phyloP scores from a whole-genome alignment of 2,329 filamentous ascomycete species.

The Aspergillus udagawae region DNA sequence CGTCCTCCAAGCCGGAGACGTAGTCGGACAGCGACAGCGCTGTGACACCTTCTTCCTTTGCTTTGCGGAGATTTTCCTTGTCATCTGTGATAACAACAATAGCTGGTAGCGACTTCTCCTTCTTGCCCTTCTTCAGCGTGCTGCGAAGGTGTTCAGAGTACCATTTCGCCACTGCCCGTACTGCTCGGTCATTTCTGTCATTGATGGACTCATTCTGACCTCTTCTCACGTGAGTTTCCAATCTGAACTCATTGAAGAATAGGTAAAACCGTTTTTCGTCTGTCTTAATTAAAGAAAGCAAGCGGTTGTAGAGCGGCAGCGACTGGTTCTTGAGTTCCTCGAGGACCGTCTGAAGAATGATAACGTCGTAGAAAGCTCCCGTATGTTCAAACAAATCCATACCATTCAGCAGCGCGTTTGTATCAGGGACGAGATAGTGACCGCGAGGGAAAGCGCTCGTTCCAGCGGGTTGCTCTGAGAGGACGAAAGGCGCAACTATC shows the following conservation, averaged over 20 bases:
- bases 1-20: conserved; percentile 77
- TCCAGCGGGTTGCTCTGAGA: conserved; percentile 82
- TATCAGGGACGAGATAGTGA: conserved; percentile 93
- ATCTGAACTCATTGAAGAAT: conserved; percentile 96
- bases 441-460: conserved; percentile 79
- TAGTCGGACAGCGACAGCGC: conserved; percentile 70
- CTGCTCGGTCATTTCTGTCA: conserved; percentile 90
- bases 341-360: conserved; percentile 91
- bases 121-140: conserved; percentile 52
- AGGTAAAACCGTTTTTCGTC: conserved; percentile 97
- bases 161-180: conserved; percentile 82
- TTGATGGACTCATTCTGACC: conserved; percentile 82
- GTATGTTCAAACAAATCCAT: conserved; percentile 97
- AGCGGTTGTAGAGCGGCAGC: conserved; percentile 87
- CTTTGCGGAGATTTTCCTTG: conserved; percentile 78
- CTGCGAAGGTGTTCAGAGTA: conserved; percentile 76
- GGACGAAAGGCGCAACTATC: conserved; percentile 73
- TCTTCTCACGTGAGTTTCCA: conserved; percentile 81
- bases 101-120: conserved; percentile 59
- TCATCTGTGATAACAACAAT: conserved; percentile 95
- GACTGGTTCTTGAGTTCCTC: conserved; percentile 95
- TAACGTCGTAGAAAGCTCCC: conserved; percentile 90
- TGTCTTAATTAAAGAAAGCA: conserved; percentile 86
- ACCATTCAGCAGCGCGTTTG: conserved; percentile 88
- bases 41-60: conserved; percentile 66